phyloP scores from a whole-genome alignment of 2,329 filamentous ascomycete genomes.

The Nigrospora osmanthi region DNA sequence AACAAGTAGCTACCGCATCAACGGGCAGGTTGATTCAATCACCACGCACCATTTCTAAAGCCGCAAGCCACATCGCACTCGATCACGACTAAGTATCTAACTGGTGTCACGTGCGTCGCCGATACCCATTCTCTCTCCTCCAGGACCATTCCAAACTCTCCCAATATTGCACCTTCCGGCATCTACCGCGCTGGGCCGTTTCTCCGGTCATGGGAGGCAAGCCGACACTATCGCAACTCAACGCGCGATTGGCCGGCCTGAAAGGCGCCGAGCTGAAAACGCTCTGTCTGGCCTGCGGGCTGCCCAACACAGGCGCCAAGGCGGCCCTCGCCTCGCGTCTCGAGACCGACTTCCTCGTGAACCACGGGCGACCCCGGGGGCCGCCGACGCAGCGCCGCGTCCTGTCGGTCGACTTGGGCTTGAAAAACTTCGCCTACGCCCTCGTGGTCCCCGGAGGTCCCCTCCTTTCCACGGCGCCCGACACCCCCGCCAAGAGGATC shows the following conservation, averaged over 20 bases:
- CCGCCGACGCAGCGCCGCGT: constrained; percentile 32
- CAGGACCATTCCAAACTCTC: too few relatives aligned
- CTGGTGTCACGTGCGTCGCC: too few relatives aligned
- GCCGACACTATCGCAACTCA: background rate
- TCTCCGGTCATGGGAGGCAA: background rate
- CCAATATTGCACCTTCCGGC: too few relatives aligned
- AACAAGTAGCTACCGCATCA: too few relatives aligned
- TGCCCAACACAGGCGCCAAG: constrained; percentile 53
- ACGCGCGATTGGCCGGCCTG: constrained; percentile 15
- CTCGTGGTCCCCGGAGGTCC: constrained; percentile 33
- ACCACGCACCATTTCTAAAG: too few relatives aligned
- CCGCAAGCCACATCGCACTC: too few relatives aligned
- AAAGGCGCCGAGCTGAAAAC: constrained; percentile 47
- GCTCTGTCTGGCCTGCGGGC: constrained; percentile 53
- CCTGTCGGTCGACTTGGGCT: constrained; percentile 77
- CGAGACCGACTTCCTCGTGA: constrained; percentile 22
- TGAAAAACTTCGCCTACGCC: constrained; percentile 72
- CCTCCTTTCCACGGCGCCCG: background rate
- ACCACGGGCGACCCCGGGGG: constrained; percentile 7
- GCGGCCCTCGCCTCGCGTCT: constrained; percentile 43
- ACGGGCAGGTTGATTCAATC: too few relatives aligned
- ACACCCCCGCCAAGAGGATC: background rate
- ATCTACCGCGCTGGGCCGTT: too few relatives aligned
- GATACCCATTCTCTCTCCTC: too few relatives aligned
- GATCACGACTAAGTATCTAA: too few relatives aligned